Conservation (phyloP, 2,329 filamentous ascomycete genomes). For the Domatiomyces catenatus region DNA sequence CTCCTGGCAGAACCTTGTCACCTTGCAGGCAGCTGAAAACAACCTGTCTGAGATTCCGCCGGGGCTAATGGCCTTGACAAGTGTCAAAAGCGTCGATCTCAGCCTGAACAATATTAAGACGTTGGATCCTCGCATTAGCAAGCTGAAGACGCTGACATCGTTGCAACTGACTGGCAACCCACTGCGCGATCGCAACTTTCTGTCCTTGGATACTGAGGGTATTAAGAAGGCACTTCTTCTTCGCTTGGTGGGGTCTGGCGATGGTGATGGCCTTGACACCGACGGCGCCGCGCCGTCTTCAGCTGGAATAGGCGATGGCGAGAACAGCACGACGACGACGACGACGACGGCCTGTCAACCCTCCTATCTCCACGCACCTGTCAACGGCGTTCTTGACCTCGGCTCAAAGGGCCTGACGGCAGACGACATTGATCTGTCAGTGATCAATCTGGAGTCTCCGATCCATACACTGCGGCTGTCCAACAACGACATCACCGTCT, state of each 20-base stretch:
- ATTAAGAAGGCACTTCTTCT: slow-evolving; percentile 58
- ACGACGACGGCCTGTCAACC: too few relatives aligned
- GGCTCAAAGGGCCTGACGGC: slow-evolving; percentile 32
- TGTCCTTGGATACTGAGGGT: slow-evolving; percentile 59
- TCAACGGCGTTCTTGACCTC: slow-evolving; percentile 44
- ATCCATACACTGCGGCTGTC: slow-evolving; percentile 42
- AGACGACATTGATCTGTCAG: slow-evolving; percentile 38
- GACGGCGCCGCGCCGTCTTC: slow-evolving; percentile 32
- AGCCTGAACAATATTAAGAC: slow-evolving; percentile 67
- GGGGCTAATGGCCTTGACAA: slow-evolving; percentile 20
- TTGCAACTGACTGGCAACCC: slow-evolving; percentile 80
- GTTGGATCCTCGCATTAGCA: slow-evolving; percentile 59
- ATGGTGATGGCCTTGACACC: slow-evolving; percentile 25
- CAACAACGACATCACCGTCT: slow-evolving; percentile 55
- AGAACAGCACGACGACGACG: too few relatives aligned
- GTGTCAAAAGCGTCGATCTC: slow-evolving; percentile 63
- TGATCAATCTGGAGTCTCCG: slow-evolving; percentile 33
- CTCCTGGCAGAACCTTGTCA: slow-evolving; percentile 51
- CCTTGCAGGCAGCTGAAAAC: slow-evolving; percentile 68
- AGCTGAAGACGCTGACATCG: slow-evolving; percentile 62
- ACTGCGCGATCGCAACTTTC: slow-evolving; percentile 70
- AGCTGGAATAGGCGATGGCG: slow-evolving; percentile 14
- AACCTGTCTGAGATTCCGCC: not conserved
- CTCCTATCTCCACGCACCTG: slow-evolving; percentile 3
- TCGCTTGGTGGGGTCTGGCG: slow-evolving; percentile 47